Conservation (phyloP, 306 rosid species). For the Vigna angularis region DNA sequence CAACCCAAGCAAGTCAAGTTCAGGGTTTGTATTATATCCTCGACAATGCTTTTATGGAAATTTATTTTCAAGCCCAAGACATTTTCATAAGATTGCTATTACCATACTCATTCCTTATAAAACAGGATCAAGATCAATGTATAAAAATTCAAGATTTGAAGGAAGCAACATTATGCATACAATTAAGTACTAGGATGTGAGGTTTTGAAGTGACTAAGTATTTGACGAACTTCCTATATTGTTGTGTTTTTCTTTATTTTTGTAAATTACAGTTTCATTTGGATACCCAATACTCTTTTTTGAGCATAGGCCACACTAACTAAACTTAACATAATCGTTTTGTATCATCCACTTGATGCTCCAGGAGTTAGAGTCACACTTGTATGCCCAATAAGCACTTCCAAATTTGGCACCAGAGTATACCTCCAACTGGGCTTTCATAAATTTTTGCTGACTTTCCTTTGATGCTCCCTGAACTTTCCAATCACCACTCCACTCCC, state of each 20-base stretch:
- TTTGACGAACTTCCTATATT: too few species aligned
- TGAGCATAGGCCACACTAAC: neutral
- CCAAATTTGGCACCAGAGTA: slow-evolving; percentile 64
- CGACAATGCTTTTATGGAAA: too few species aligned
- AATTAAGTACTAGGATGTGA: too few species aligned
- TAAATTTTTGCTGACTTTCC: slow-evolving; percentile 50
- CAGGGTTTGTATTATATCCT: too few species aligned
- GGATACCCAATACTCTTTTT: neutral
- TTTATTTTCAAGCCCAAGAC: too few species aligned
- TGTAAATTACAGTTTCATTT: slow-evolving; percentile 33
- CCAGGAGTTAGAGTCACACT: slow-evolving; percentile 53
- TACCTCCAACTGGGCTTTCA: slow-evolving; percentile 50
- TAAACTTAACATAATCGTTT: slow-evolving; percentile 43
- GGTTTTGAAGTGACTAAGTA: too few species aligned
- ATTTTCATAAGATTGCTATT: too few species aligned
- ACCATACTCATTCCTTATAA: too few species aligned
- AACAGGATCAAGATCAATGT: too few species aligned
- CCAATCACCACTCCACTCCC: slow-evolving; percentile 71
- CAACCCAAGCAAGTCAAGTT: too few species aligned
- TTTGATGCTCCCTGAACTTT: slow-evolving; percentile 45
- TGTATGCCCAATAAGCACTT: slow-evolving; percentile 76
- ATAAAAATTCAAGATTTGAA: too few species aligned
- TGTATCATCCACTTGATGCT: slow-evolving; percentile 64
- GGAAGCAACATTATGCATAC: too few species aligned
- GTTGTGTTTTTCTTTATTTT: neutral